phyloP scores from a whole-genome alignment of 148 eudicot genomes.

The Chenopodium formosanum region DNA sequence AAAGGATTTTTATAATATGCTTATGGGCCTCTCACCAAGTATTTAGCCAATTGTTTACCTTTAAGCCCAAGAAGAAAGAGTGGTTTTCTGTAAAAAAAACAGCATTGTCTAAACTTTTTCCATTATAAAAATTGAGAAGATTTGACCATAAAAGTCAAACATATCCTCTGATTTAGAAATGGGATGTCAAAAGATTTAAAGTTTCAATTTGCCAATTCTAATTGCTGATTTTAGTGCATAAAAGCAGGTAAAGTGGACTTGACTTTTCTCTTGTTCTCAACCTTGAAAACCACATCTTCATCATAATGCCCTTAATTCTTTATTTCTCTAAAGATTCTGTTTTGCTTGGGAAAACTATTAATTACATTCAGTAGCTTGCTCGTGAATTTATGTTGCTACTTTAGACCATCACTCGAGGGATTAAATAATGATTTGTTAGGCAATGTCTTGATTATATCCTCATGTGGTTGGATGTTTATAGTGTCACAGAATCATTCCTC shows the following conservation, averaged over 20 bases:
- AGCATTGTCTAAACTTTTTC: no score
- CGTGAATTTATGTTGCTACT: conserved; percentile 5
- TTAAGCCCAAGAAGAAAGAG: no score
- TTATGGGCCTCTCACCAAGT: no score
- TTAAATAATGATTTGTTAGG: background rate
- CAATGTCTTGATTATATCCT: background rate
- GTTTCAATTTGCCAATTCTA: background rate
- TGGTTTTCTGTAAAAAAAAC: no score
- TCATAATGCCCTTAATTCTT: background rate
- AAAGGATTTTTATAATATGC: no score
- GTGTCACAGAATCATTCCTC: background rate
- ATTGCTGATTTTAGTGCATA: background rate
- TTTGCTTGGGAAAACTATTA: conserved; percentile 1
- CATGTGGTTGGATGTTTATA: background rate
- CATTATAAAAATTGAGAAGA: background rate
- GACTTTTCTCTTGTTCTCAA: conserved; percentile 4
- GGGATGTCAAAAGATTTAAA: background rate
- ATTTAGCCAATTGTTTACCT: no score
- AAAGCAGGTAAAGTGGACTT: conserved; percentile 4
- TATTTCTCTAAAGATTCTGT: background rate
- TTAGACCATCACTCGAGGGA: background rate
- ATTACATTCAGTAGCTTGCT: background rate
- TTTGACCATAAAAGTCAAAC: background rate
- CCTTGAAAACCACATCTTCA: background rate
- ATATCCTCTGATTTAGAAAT: background rate